Evolutionary conservation across 2,329 filamentous ascomycete genomes (phyloP).

Genomic region (Drechslera avenae): DNA sequence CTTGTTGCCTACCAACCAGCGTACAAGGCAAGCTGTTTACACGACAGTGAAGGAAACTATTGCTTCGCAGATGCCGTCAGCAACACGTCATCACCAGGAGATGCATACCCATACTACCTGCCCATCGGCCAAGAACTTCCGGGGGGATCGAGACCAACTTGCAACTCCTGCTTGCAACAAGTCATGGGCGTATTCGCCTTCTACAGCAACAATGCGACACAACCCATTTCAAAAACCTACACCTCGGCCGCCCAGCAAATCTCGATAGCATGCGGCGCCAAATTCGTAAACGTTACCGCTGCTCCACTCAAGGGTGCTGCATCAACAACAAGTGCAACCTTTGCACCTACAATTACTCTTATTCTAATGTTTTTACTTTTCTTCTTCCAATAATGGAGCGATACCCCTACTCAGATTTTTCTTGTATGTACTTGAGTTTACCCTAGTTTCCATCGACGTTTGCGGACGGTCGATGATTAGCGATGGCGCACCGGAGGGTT

Average conservation of each 20-base stretch:
- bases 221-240: constrained; percentile 73
- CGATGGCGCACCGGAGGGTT: constrained; percentile 41
- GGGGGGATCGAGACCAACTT: constrained; percentile 69
- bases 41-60: constrained; percentile 65
- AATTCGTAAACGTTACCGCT: constrained; percentile 60
- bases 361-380: constrained; percentile 44
- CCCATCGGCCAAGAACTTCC: constrained; percentile 77
- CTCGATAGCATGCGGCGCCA: constrained; percentile 65
- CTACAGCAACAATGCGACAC: constrained; percentile 67
- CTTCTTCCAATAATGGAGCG: constrained; percentile 36
- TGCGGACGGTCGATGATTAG: constrained; percentile 39
- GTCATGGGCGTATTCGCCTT: constrained; percentile 82
- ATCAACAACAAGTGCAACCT: constrained; percentile 23
- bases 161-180: constrained; percentile 74
- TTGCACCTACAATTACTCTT: constrained; percentile 40
- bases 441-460: constrained; percentile 22
- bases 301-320: constrained; percentile 43
- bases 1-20: constrained; percentile 77
- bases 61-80: constrained; percentile 88
- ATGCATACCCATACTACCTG: constrained; percentile 84
- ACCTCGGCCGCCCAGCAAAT: constrained; percentile 72
- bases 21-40: constrained; percentile 81
- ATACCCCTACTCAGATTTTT: constrained; percentile 18
- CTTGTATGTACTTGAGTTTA: constrained; percentile 27
- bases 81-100: constrained; percentile 70